These are phyloP conservation scores for Teunomyces atbi DNA, from an alignment of 805 yeast species.

Conservation along the genomic window DNA sequence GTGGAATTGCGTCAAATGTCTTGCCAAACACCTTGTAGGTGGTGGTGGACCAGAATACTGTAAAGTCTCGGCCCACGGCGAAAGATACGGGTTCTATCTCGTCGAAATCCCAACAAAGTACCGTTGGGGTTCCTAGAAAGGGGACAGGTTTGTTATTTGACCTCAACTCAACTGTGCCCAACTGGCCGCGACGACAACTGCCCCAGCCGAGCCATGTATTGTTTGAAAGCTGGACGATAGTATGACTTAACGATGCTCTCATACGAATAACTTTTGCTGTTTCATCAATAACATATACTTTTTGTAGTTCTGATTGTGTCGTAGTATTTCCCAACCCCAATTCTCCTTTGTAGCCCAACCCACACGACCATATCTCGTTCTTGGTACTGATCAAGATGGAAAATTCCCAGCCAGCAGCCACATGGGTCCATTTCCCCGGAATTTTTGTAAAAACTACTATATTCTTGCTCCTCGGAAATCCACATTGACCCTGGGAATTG, in stretches of 20 bases:
- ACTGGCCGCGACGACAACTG: constrained; percentile 59
- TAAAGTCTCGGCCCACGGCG: constrained; percentile 60
- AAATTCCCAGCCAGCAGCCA: constrained; percentile 81
- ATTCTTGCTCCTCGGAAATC: constrained; percentile 13
- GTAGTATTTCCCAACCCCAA: constrained; percentile 48
- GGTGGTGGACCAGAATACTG: constrained; percentile 26
- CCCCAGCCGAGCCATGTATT: constrained; percentile 68
- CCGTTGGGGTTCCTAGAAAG: constrained; percentile 22
- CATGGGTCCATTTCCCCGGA: constrained; percentile 38
- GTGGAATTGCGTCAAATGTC: constrained; percentile 21
- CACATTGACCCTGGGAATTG: constrained; percentile 56
- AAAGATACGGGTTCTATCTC: constrained; percentile 11
- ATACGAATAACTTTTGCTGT: constrained; percentile 10
- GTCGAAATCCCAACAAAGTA: constrained; percentile 13
- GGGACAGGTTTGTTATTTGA: constrained; percentile 13
- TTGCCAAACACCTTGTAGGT: constrained; percentile 5
- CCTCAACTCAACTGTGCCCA: constrained; percentile 19
- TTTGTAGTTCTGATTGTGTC: constrained; percentile 8
- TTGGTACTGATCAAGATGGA: constrained; percentile 47
- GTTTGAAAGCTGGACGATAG: constrained; percentile 35
- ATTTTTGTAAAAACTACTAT: constrained; percentile 17
- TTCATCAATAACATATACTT: constrained; percentile 3
- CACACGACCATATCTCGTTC: constrained; percentile 50
- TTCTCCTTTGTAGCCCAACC: constrained; percentile 72
- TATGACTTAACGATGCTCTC: constrained; percentile 46